These are phyloP conservation scores for Hypoxylon sp. DNA, from an alignment of 2,329 filamentous ascomycete genomes.

Conservation along the genomic window DNA sequence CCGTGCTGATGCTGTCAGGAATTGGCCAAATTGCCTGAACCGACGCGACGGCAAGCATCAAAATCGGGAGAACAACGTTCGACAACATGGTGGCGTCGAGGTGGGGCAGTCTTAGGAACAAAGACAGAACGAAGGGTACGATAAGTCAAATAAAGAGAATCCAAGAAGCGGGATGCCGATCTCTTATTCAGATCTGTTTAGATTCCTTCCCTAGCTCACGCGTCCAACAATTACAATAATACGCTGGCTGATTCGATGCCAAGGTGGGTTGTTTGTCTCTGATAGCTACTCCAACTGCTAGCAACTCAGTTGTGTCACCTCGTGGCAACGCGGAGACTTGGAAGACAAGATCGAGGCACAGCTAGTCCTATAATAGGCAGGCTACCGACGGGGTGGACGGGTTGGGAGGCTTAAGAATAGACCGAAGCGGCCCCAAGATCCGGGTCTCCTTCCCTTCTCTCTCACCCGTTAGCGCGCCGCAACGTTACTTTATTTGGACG, in stretches of 20 bases:
- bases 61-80: constrained; percentile 54
- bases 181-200: constrained; percentile 28
- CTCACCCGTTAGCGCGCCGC: constrained; percentile 33
- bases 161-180: constrained; percentile 19
- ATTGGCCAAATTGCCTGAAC: constrained; percentile 70
- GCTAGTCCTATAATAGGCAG: constrained; percentile 29
- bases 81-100: constrained; percentile 43
- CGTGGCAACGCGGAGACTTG: constrained; percentile 20
- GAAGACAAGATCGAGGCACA: constrained; percentile 28
- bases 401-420: constrained; percentile 29
- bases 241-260: constrained; percentile 34
- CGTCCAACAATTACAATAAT: constrained; percentile 28
- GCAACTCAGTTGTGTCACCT: constrained; percentile 10
- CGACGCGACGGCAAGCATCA: constrained; percentile 58
- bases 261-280: constrained; percentile 30
- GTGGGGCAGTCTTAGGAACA: constrained; percentile 34
- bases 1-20: constrained; percentile 65
- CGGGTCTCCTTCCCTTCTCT: constrained; percentile 27
- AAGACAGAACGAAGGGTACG: constrained; percentile 27
- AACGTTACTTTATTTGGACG: constrained; percentile 40
- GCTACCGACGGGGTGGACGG: constrained; percentile 12
- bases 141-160: constrained; percentile 27
- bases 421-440: constrained; percentile 22
- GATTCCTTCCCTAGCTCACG: constrained; percentile 12
- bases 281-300: constrained; percentile 30